Conservation (phyloP, 306 rosid genomes). For the Malus sylvestris region DNA sequence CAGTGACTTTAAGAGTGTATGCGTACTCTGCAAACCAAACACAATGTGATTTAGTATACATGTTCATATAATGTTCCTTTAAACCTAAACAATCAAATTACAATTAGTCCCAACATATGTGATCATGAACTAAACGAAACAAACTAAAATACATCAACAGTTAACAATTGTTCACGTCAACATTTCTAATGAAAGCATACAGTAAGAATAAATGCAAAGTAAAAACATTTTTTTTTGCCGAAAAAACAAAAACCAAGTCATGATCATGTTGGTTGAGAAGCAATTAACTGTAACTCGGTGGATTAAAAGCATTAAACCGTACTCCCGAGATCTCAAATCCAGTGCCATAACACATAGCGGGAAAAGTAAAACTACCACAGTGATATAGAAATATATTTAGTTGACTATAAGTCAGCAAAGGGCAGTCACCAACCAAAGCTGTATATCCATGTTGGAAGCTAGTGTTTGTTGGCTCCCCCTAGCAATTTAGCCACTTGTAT, state of each 20-base stretch:
- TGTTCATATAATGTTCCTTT: not conserved
- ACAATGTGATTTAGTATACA: too few species aligned
- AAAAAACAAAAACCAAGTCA: too few species aligned
- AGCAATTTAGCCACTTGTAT: not conserved
- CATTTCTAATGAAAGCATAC: not conserved
- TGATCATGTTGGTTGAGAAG: too few species aligned
- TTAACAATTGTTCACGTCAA: not conserved
- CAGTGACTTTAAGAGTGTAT: constrained; percentile 60
- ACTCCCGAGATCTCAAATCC: too few species aligned
- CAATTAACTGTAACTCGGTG: too few species aligned
- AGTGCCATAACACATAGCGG: too few species aligned
- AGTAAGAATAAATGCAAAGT: not conserved
- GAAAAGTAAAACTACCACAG: too few species aligned
- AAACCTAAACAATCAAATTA: not conserved
- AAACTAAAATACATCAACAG: not conserved
- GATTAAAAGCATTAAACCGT: too few species aligned
- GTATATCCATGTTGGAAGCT: not conserved
- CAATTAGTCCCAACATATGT: not conserved
- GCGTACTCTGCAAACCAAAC: constrained; percentile 25
- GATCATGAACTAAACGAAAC: not conserved
- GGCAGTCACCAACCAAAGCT: constrained; percentile 1
- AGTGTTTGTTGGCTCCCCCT: not conserved
- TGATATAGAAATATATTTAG: not conserved
- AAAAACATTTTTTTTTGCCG: not conserved
- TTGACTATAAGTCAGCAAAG: not conserved